These are phyloP conservation scores for Pseudohyphozyma bogoriensis DNA, from an alignment of 768 basidiomycete species.

Conservation along the genomic window DNA sequence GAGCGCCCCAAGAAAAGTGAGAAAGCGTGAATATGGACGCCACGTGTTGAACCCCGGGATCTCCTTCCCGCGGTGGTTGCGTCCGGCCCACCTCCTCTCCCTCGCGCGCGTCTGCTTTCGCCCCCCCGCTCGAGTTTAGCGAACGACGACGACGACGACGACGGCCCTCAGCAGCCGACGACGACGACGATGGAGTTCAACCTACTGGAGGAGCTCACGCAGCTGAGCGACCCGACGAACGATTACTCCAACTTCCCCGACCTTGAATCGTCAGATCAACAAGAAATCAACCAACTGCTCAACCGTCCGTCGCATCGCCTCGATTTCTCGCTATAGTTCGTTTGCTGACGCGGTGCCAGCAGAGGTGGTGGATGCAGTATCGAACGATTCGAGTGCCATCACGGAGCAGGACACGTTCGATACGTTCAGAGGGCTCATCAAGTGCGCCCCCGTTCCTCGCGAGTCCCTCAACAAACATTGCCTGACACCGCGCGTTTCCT, in stretches of 20 bases:
- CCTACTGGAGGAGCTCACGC: conserved; percentile 34
- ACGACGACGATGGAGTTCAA: conserved; percentile 35
- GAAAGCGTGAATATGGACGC: too few relatives aligned
- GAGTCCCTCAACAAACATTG: conserved; percentile 10
- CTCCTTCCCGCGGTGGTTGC: too few relatives aligned
- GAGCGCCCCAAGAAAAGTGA: too few relatives aligned
- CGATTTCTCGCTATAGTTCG: background rate
- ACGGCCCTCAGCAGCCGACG: too few relatives aligned
- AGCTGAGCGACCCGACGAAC: conserved; percentile 3
- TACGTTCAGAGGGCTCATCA: conserved; percentile 69
- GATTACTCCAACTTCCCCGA: background rate
- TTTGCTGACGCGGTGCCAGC: conserved; percentile 13
- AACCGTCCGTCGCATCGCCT: background rate
- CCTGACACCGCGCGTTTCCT: background rate
- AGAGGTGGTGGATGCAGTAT: conserved; percentile 75
- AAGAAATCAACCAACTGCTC: background rate
- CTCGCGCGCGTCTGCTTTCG: too few relatives aligned
- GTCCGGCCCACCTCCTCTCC: too few relatives aligned
- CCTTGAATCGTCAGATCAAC: conserved; percentile 5
- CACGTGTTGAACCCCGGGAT: too few relatives aligned
- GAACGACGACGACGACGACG: too few relatives aligned
- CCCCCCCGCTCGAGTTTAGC: too few relatives aligned
- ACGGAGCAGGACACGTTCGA: conserved; percentile 62
- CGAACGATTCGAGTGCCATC: conserved; percentile 64
- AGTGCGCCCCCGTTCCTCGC: conserved; percentile 37